Conservation (phyloP, 73 alveolate genomes). For the Paramecium pentaurelia region DNA sequence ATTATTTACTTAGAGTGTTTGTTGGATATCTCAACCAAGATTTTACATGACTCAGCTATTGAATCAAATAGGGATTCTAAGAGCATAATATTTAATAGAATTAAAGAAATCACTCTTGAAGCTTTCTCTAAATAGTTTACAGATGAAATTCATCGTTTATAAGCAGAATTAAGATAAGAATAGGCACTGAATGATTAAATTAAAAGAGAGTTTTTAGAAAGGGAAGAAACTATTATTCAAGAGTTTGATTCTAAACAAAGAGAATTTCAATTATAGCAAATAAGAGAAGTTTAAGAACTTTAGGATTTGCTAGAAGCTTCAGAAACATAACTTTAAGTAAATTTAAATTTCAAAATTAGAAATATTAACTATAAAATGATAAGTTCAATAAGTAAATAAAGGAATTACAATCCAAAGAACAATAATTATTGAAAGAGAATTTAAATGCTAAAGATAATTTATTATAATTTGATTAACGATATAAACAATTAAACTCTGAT, state of each 20-base stretch:
- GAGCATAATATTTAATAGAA: not conserved
- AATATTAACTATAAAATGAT: not conserved
- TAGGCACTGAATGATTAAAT: not conserved
- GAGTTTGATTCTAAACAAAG: not conserved
- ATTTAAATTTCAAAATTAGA: not conserved
- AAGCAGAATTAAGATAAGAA: not conserved
- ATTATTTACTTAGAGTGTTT: not conserved
- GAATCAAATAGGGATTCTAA: not conserved
- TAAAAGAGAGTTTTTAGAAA: not conserved
- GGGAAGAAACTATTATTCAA: not conserved
- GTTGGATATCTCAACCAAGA: not conserved
- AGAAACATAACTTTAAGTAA: not conserved
- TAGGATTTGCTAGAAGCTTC: not conserved
- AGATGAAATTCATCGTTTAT: not conserved
- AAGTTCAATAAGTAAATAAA: not conserved
- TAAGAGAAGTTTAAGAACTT: not conserved
- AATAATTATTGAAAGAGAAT: not conserved
- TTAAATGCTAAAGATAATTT: not conserved
- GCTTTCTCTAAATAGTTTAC: not conserved
- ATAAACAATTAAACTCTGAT: not conserved
- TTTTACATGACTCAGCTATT: not conserved
- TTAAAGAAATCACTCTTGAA: not conserved
- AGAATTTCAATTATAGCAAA: not conserved
- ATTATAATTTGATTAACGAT: not conserved
- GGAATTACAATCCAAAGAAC: not conserved